Conservation (phyloP, 441 rosid genomes). For the Croton laevigatus region DNA sequence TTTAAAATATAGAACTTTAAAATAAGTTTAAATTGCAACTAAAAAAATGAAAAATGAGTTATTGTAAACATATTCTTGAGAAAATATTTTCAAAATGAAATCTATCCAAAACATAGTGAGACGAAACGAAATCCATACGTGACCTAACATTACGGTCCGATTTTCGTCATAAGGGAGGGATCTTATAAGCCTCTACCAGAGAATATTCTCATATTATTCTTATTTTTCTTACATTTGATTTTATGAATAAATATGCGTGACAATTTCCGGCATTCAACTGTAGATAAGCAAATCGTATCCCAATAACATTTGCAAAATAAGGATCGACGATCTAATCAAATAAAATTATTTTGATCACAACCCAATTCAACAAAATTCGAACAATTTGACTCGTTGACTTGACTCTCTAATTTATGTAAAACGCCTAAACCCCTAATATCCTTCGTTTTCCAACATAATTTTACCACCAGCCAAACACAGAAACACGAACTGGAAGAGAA, state of each 20-base stretch:
- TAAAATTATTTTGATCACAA: too few relatives aligned
- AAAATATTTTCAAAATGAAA: too few relatives aligned
- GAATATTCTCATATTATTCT: constrained; percentile 9
- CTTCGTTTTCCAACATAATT: constrained; percentile 2
- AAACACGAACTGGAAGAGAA: background rate
- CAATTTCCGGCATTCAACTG: background rate
- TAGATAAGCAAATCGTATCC: background rate
- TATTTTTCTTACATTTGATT: background rate
- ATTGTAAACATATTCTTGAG: too few relatives aligned
- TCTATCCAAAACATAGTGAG: too few relatives aligned
- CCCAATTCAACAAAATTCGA: background rate
- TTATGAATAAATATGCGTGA: too few relatives aligned
- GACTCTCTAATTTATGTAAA: background rate
- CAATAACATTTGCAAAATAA: background rate
- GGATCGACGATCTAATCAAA: background rate
- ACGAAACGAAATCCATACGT: too few relatives aligned
- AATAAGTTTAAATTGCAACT: too few relatives aligned
- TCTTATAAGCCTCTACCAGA: background rate
- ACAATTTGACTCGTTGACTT: background rate
- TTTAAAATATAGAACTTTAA: too few relatives aligned
- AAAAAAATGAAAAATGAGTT: too few relatives aligned
- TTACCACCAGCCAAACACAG: constrained; percentile 19
- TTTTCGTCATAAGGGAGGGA: background rate
- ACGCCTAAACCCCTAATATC: background rate
- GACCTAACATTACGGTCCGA: background rate